Evolutionary conservation across 345 rosid genomes (phyloP), one percentile per base, ranked within the genome.

Genomic region (Salix purpurea): DNA sequence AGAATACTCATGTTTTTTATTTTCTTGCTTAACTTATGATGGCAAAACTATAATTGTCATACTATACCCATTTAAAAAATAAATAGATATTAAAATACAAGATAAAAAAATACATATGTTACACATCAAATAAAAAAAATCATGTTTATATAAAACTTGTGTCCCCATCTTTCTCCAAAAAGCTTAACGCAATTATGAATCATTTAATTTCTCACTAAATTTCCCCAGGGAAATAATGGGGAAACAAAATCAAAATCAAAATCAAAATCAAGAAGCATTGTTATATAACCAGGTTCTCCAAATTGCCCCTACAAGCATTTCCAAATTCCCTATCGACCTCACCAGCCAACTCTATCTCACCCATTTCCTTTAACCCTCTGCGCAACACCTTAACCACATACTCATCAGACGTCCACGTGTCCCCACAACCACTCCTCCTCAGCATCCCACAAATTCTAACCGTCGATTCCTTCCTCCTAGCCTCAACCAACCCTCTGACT

Each of bases 381-480:
- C 89, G 80, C 87, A 93, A 70, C 52, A 88, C 90, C 84, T 84
- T 82, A 0, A 86, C 86, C 70, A 83, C 77, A 36, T 91, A 89
- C 46, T 89, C 92, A 72, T 91, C 94, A 0, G 82, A 90, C 79
- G 78, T 84, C 88, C 91, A 89, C 72, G 82, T 78, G 18, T 83
- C 80, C 37, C 94, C 96, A 75, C 94, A 89, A 39, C 91, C 93
- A 46, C 89, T 74, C 37, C 82, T 88, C 84, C 78, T 91, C 97
- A 95, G 83, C 88, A 91, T 48, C 76, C 30, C 71, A 74, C 74
- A 89, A 40, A 95, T 87, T 90, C 86, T 87, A 44, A 91, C 94
- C 86, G 88, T 86, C 64, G 97, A 80, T 50, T 89, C 94, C 80
- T 74, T 95, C 85, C 88, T 88, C 67, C 86, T 90, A 0, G 93